Conservation (phyloP, 1,139 yeast species). For the Taphrina populina region DNA sequence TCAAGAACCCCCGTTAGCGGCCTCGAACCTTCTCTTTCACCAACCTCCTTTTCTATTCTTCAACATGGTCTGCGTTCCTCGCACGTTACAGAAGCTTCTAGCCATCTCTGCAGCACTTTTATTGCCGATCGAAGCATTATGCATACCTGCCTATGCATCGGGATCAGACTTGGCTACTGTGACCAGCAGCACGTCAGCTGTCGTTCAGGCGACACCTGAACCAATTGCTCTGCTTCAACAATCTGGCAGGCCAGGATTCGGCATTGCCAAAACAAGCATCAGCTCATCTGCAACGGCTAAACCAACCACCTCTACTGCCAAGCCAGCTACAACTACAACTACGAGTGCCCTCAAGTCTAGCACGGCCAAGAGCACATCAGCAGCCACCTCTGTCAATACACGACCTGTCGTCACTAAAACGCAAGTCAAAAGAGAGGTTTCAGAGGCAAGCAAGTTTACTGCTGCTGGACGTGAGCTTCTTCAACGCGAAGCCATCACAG, state of each 20-base stretch:
- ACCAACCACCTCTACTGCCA: not conserved
- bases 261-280: not conserved
- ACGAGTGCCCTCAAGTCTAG: not conserved
- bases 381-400: not conserved
- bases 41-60: slow-evolving; percentile 19
- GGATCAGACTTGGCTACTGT: not conserved
- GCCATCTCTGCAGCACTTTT: slow-evolving; percentile 9
- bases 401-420: not conserved
- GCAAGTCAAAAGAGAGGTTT: not conserved
- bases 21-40: slow-evolving; percentile 10
- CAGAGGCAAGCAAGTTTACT: not conserved
- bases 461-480: slow-evolving; percentile 4
- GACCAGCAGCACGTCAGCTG: not conserved
- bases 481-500: not conserved
- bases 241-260: not conserved
- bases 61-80: slow-evolving; percentile 3
- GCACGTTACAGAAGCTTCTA: slow-evolving; percentile 6
- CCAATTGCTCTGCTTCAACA: not conserved
- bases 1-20: no score
- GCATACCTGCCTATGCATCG: slow-evolving; percentile 6
- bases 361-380: not conserved
- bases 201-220: not conserved
- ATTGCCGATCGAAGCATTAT: slow-evolving; percentile 1
- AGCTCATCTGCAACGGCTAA: not conserved
- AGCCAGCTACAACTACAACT: not conserved